Evolutionary conservation across 495 filamentous ascomycete genomes (phyloP), one percentile per base, ranked within the genome.

Genomic region (Penicillium desertorum): DNA sequence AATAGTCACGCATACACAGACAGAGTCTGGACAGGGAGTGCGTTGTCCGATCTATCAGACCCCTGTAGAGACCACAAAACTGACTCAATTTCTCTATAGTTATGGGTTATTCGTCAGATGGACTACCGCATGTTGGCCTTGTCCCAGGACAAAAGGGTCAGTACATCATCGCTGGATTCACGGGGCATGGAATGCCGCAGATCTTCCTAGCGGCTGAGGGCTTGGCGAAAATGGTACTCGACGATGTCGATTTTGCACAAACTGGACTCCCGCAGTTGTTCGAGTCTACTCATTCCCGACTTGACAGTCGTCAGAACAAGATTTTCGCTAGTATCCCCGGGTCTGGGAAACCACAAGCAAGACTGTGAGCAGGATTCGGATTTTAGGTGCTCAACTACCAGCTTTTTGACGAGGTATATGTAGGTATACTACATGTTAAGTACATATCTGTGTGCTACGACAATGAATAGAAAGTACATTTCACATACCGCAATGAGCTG

Each of bases 21-120:
- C 29, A 65, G 68, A 2, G 71, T 81, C 3, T 85, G 81, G 82
- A 80, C 79, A 12, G 81, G 80, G 0, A 81, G 79, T 70, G 75
- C 63, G 78, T 70, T 29, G 56, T 50, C 36, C 51, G 5, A 37
- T 37, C 16, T 37, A 6, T 37, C 5, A 37, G 7, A n/a, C 9
- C 5, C 36, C 2, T n/a, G 5, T 6, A 11, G 7, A 1, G 2
- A 36, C 36, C 16, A 8, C 36, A 6, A n/a, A 37, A 0, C 36
- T 37, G 7, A 37, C 36, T n/a, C 36, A 51, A 56, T 12, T 8
- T 25, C n/a, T 41, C 20, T 16, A 48, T 37, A 75, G 68, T 76
- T 42, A 75, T 74, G 71, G 70, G 68, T 20, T 74, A 79, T 62
- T 65, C 71, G 0, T 61, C 67, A 1, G 81, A 82, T 61, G 61